Evolutionary conservation across 768 basidiomycete genomes (phyloP).

Genomic region (Xerocomellus dryophilus): DNA sequence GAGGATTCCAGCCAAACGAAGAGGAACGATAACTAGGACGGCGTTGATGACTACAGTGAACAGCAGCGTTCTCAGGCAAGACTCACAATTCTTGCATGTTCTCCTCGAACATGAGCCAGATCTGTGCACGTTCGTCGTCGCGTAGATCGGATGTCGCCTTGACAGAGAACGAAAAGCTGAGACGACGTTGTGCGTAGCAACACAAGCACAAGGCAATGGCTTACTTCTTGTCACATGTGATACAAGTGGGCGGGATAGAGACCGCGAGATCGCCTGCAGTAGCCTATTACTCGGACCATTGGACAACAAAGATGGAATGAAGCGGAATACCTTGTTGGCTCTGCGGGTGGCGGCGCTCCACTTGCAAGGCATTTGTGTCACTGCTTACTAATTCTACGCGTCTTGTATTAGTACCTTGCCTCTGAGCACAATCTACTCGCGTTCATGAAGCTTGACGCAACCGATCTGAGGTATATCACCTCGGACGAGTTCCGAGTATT

Average conservation of each 20-base stretch:
- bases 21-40: slow-evolving; percentile 52
- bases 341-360: slow-evolving; percentile 19
- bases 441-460: slow-evolving; percentile 90
- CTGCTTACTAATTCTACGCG: slow-evolving; percentile 1
- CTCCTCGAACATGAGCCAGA: slow-evolving; percentile 51
- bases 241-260: slow-evolving; percentile 12
- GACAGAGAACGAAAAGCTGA: slow-evolving; percentile 26
- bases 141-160: slow-evolving; percentile 34
- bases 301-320: neutral
- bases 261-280: slow-evolving; percentile 20
- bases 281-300: slow-evolving; percentile 15
- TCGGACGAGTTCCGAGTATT: slow-evolving; percentile 94
- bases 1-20: slow-evolving; percentile 65
- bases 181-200: neutral
- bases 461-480: slow-evolving; percentile 89
- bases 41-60: neutral
- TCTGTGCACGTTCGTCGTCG: slow-evolving; percentile 35
- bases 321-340: slow-evolving; percentile 36
- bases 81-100: slow-evolving; percentile 54
- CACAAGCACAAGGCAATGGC: neutral
- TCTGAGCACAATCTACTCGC: neutral
- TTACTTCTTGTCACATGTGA: slow-evolving; percentile 16
- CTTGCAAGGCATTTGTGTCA: too few relatives aligned
- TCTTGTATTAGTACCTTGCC: neutral
- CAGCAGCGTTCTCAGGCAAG: neutral